Evolutionary conservation across 768 basidiomycete species (phyloP).

Genomic region (Coprinopsis strossmayeri): DNA sequence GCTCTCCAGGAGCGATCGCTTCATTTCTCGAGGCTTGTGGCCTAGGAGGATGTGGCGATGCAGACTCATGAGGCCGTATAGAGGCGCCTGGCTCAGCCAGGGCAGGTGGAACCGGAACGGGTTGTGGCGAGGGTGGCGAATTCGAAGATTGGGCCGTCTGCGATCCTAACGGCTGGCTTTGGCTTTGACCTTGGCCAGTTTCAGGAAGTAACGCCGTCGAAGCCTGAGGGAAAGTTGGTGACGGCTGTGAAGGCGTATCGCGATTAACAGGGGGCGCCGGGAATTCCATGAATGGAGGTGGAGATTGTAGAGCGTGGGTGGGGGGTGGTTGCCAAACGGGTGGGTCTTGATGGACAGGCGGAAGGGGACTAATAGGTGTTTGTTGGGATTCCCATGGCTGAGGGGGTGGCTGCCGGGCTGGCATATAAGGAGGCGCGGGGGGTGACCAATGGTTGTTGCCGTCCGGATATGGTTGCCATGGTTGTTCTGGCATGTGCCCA

Average conservation of each 20-base stretch:
- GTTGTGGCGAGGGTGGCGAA: too few relatives aligned
- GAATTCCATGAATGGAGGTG: neutral
- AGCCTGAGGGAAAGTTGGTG: too few relatives aligned
- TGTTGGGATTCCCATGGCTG: neutral
- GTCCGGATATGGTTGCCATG: neutral
- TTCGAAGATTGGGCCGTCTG: too few relatives aligned
- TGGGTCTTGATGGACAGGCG: slow-evolving; percentile 11
- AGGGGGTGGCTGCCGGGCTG: neutral
- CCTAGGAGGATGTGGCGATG: neutral
- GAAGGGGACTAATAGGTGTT: neutral
- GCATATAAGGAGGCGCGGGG: neutral
- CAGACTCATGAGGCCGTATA: neutral
- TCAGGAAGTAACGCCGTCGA: too few relatives aligned
- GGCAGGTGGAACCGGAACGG: too few relatives aligned
- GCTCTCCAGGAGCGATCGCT: too few relatives aligned
- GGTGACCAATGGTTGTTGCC: neutral
- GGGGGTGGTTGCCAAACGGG: slow-evolving; percentile 1
- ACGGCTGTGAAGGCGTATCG: neutral
- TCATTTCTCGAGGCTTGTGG: too few relatives aligned
- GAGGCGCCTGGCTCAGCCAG: neutral
- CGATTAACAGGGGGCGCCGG: neutral
- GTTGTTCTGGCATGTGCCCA: neutral
- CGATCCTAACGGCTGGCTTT: too few relatives aligned
- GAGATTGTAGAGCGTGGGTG: neutral
- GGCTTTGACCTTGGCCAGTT: too few relatives aligned